Percentiles rank a stretch among this genome's conserved stretches.
Evolutionary conservation across 805 yeast species (phyloP).

Genomic region (Candida insectalens): DNA sequence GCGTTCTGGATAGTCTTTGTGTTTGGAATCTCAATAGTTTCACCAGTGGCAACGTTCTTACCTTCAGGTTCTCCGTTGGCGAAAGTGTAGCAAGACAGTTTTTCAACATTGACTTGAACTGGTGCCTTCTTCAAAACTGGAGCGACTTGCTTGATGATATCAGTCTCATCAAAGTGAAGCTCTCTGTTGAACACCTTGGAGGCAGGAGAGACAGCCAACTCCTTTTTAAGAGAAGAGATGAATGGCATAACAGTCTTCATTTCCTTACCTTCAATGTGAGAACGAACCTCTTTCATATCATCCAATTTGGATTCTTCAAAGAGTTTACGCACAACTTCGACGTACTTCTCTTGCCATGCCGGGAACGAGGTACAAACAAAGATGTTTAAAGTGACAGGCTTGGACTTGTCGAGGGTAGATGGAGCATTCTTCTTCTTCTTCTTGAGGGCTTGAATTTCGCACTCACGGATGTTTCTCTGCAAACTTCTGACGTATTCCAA

Average conservation of each 20-base stretch:
- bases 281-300: slow-evolving; percentile 56
- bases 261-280: slow-evolving; percentile 65
- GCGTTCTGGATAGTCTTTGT: slow-evolving; percentile 73
- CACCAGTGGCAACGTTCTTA: slow-evolving; percentile 56
- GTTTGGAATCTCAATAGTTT: slow-evolving; percentile 52
- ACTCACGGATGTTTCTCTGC: slow-evolving; percentile 81
- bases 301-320: slow-evolving; percentile 55
- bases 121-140: slow-evolving; percentile 56
- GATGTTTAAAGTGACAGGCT: slow-evolving; percentile 65
- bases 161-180: slow-evolving; percentile 71
- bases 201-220: slow-evolving; percentile 62
- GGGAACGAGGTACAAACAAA: slow-evolving; percentile 73
- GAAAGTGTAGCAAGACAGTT: slow-evolving; percentile 52
- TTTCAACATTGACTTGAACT: slow-evolving; percentile 43
- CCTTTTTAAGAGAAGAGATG: slow-evolving; percentile 74
- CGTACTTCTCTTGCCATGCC: slow-evolving; percentile 54
- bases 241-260: slow-evolving; percentile 99
- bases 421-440: slow-evolving; percentile 80
- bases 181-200: slow-evolving; percentile 83
- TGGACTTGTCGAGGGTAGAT: slow-evolving; percentile 61
- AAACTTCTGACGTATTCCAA: slow-evolving; percentile 71
- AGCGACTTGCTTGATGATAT: slow-evolving; percentile 46
- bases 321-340: slow-evolving; percentile 63
- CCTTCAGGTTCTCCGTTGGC: slow-evolving; percentile 58
- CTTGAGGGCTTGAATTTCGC: slow-evolving; percentile 79